Percentiles rank a stretch among this genome's conserved stretches.
These are phyloP conservation scores for Ambrosia artemisiifolia DNA, from an alignment of 129 eudicot species.

Conservation along the genomic window DNA sequence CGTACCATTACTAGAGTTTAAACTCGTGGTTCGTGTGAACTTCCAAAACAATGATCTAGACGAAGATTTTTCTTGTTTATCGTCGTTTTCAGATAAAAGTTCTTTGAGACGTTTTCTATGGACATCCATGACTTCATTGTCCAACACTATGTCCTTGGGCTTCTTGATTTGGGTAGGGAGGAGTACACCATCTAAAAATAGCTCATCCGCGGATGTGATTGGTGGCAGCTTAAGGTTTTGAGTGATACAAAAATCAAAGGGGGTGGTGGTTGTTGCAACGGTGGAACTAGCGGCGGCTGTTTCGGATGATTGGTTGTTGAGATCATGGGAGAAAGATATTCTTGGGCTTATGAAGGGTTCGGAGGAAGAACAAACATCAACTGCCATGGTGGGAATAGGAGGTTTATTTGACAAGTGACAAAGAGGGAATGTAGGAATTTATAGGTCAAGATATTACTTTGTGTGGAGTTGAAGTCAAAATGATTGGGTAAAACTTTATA, in stretches of 20 bases:
- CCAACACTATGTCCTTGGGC: not conserved
- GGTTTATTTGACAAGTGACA: not conserved
- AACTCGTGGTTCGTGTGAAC: constrained; percentile 65
- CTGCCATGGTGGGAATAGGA: constrained; percentile 19
- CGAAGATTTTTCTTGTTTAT: constrained; percentile 40
- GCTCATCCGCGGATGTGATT: constrained; percentile 68
- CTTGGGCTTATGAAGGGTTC: constrained; percentile 36
- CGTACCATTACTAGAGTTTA: constrained; percentile 41
- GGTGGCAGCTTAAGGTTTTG: constrained; percentile 15
- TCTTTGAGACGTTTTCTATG: constrained; percentile 62
- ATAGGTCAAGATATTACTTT: constrained; percentile 23
- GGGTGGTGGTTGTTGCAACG: constrained; percentile 9
- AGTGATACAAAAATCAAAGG: constrained; percentile 55
- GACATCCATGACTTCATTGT: constrained; percentile 11
- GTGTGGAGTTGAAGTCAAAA: constrained; percentile 35
- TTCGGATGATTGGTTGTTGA: constrained; percentile 29
- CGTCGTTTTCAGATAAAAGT: constrained; percentile 36
- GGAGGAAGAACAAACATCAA: constrained; percentile 28
- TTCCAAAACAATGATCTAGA: constrained; percentile 68
- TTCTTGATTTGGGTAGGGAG: constrained; percentile 60
- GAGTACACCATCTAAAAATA: constrained; percentile 66
- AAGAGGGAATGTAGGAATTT: constrained; percentile 7
- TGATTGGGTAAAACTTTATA: constrained; percentile 22
- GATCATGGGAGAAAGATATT: constrained; percentile 36
- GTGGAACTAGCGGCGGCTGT: not conserved